Evolutionary conservation across 1,139 yeast species (phyloP), one percentile per base, ranked within the genome.

Genomic region (Dujonia santamariae): DNA sequence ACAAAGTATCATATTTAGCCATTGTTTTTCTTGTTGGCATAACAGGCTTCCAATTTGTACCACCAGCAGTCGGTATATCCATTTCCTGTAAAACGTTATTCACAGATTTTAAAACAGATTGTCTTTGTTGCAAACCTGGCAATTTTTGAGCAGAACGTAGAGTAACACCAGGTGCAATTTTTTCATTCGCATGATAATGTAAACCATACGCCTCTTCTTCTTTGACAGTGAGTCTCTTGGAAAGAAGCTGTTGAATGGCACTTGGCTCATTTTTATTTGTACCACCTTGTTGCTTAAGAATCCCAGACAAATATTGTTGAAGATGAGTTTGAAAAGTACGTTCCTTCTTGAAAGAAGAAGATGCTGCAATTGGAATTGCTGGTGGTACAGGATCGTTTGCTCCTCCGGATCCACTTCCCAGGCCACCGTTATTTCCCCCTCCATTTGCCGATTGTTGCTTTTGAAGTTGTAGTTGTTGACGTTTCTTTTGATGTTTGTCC

Each of bases 141-240:
- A 69, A 54, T 39, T 61, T 59, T 43, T 68, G 75, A 7, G 85
- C 67, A 0, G 97, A 85, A 42, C 98, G 73, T 39, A 92, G 63
- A 31, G 72, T 77, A 1, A 87, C 97, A 14, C 96, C 95, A 0
- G 88, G 78, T 2, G 78, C 75, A 12, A 86, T 63, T 45, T 83
- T 80, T 38, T 90, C 97, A 24, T 60, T 64, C 12, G 78, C 75
- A 56, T 87, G 96, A 46, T 84, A 84, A 36, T 80, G 70, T 28
- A 94, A 73, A 11, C 98, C 98, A 50, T 83, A 85, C 0, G 90
- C 83, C 37, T 81, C 85, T 56, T 87, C 92, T 49, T 88, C 96
- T 48, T 85, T 83, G 20, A 78, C 70, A 0, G 87, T 74, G 35
- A 90, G 72, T 36, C 79, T 73, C 48, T 78, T 77, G 46, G 70